Evolutionary conservation across 805 yeast genomes (phyloP).

Genomic region (Maudiozyma bulderi): DNA sequence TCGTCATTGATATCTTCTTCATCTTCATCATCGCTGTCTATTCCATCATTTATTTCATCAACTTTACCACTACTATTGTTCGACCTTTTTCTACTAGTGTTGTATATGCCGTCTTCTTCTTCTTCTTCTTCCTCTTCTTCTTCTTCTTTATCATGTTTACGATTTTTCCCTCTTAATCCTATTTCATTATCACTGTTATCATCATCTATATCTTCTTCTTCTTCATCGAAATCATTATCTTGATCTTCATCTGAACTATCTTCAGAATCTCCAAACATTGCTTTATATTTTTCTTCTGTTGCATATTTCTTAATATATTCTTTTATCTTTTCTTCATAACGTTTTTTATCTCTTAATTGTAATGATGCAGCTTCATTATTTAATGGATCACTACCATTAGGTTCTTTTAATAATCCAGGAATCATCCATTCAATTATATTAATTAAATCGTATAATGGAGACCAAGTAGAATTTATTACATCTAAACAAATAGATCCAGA

Average conservation of each 20-base stretch:
- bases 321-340: slow-evolving; percentile 61
- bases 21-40: slow-evolving; percentile 14
- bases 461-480: slow-evolving; percentile 96
- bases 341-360: slow-evolving; percentile 55
- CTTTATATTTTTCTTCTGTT: slow-evolving; percentile 30
- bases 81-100: no score
- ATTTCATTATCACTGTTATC: no score
- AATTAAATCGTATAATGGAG: slow-evolving; percentile 88
- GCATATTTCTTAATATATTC: slow-evolving; percentile 70
- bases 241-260: slow-evolving; percentile 37
- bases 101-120: no score
- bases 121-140: no score
- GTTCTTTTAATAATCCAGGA: slow-evolving; percentile 85
- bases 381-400: slow-evolving; percentile 90
- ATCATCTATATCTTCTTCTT: slow-evolving; percentile 4
- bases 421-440: slow-evolving; percentile 88
- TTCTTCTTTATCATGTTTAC: no score
- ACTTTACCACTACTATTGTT: slow-evolving; percentile 22
- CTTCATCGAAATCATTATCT: slow-evolving; percentile 24
- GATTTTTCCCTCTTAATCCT: no score
- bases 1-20: slow-evolving; percentile 2
- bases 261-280: slow-evolving; percentile 39
- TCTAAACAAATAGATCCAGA: slow-evolving; percentile 91
- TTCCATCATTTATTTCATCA: slow-evolving; percentile 23
- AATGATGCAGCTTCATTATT: slow-evolving; percentile 83